Conservation (phyloP, 768 basidiomycete genomes). For the Fibroporia radiculosa region DNA sequence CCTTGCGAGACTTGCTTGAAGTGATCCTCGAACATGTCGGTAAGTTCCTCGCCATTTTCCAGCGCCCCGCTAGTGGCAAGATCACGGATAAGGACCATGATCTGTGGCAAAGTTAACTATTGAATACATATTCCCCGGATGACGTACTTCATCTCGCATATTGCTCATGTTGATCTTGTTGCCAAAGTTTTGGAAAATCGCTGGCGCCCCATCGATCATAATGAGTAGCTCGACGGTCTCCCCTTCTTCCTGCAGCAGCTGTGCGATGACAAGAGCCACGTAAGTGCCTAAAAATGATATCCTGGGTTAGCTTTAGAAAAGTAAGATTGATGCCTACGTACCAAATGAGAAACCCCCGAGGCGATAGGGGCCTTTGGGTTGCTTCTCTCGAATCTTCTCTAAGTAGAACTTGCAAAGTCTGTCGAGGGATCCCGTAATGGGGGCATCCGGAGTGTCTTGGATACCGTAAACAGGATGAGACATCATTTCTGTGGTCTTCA, state of each 20-base stretch:
- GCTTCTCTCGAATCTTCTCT: background rate
- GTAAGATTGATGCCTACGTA: background rate
- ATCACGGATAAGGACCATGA: slow-evolving; percentile 5
- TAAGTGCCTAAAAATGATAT: background rate
- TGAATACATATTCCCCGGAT: background rate
- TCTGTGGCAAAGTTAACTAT: slow-evolving; percentile 1
- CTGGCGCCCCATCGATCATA: slow-evolving; percentile 6
- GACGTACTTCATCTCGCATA: background rate
- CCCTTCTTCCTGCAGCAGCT: background rate
- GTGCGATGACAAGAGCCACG: slow-evolving; percentile 2
- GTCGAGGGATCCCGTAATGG: slow-evolving; percentile 4
- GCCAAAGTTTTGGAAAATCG: background rate
- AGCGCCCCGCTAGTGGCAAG: slow-evolving; percentile 6
- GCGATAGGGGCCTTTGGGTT: slow-evolving; percentile 7
- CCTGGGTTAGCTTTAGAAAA: background rate
- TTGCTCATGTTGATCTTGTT: slow-evolving; percentile 1
- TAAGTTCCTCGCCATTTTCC: slow-evolving; percentile 4
- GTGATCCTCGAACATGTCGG: slow-evolving; percentile 5
- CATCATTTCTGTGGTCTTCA: slow-evolving; percentile 4
- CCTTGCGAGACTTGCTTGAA: slow-evolving; percentile 1
- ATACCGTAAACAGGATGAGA: slow-evolving; percentile 7
- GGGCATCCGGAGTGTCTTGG: slow-evolving; percentile 8
- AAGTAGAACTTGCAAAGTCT: slow-evolving; percentile 6
- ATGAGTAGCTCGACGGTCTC: slow-evolving; percentile 3
- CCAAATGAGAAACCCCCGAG: slow-evolving; percentile 4